Evolutionary conservation across 805 yeast species (phyloP), one percentile per base, ranked within the genome.

Genomic region (Pichia phayaonensis): DNA sequence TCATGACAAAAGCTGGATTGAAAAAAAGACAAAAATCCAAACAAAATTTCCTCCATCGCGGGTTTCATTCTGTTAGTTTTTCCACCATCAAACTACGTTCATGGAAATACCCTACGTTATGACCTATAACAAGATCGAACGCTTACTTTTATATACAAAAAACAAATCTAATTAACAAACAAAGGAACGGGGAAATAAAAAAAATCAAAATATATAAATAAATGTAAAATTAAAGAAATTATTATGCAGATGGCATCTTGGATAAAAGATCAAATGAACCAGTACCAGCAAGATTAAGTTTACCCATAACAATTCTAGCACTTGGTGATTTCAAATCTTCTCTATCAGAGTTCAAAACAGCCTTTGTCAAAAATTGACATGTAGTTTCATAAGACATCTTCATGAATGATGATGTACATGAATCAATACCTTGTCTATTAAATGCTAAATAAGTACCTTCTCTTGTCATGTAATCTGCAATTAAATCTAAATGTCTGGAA

Each of bases 311-410:
- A 58, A 94, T 81, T 61, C 95, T 78, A 23, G 99, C 95, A 41
- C 96, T 86, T 18, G 99, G 99, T 54, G 90, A 81, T 58, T 88
- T 89, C 61, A 94, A 72, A 55, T 82, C 83, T 70, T 94, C 99
- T 60, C 84, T 75, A 56, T 88, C 96, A 53, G 92, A 88, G 59
- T 92, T 94, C 64, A 94, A 74, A 45, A 94, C 98, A 8, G 98
- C 96, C 74, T 90, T 89, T 47, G 97, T 94, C 67, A 94, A 77
- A 77, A 94, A 94, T 70, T 88, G 96, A 74, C 97, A 90, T 1
- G 99, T 94, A 43, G 99, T 94, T 73, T 94, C 99, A 70, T 90
- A 94, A 50, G 97, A 89, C 99, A 94, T 94, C 75, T 94, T 94
- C 90, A 89, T 85, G 75, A 94, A 88, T 18, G 98, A 86, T 8